A percentile compares a stretch with the other conserved stretches of the same genome.
These are phyloP conservation scores for Tetraselmis chui DNA, from an alignment of 139 green algal genomes.

Conservation along the genomic window DNA sequence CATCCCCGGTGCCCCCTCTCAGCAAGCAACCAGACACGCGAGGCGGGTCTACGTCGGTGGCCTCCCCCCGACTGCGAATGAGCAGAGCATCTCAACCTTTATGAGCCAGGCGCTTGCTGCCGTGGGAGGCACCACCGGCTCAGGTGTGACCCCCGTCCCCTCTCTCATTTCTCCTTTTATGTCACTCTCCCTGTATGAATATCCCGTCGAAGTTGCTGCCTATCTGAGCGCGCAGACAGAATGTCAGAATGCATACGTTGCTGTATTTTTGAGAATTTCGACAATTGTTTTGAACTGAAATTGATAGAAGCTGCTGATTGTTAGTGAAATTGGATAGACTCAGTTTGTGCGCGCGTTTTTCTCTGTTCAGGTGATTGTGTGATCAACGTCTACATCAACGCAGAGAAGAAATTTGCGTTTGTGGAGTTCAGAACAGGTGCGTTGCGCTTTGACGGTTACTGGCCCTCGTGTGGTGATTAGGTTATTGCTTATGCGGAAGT, in stretches of 20 bases:
- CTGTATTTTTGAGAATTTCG: too few relatives aligned
- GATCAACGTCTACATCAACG: conserved; percentile 98
- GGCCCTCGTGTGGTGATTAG: not conserved
- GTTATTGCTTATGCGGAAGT: not conserved
- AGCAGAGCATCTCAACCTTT: conserved; percentile 81
- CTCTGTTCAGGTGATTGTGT: conserved; percentile 82
- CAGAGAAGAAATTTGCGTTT: conserved; percentile 97
- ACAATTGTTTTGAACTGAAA: too few relatives aligned
- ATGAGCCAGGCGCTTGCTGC: conserved; percentile 39
- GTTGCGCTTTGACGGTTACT: not conserved
- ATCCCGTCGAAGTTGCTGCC: too few relatives aligned
- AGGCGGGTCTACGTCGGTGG: conserved; percentile 93
- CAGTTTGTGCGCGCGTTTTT: too few relatives aligned
- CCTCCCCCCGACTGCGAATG: conserved; percentile 77
- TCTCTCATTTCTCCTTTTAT: too few relatives aligned
- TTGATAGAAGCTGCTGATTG: too few relatives aligned
- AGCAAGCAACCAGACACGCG: conserved; percentile 88
- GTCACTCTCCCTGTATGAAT: too few relatives aligned
- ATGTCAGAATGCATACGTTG: too few relatives aligned
- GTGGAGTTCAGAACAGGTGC: conserved; percentile 89
- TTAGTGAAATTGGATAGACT: too few relatives aligned
- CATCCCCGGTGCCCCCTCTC: conserved; percentile 32
- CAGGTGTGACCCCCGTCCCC: not conserved
- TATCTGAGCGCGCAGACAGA: too few relatives aligned
- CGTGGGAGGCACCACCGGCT: not conserved